phyloP scores from a whole-genome alignment of 192 early-diverging fungal species.

The Pilaira anomala region DNA sequence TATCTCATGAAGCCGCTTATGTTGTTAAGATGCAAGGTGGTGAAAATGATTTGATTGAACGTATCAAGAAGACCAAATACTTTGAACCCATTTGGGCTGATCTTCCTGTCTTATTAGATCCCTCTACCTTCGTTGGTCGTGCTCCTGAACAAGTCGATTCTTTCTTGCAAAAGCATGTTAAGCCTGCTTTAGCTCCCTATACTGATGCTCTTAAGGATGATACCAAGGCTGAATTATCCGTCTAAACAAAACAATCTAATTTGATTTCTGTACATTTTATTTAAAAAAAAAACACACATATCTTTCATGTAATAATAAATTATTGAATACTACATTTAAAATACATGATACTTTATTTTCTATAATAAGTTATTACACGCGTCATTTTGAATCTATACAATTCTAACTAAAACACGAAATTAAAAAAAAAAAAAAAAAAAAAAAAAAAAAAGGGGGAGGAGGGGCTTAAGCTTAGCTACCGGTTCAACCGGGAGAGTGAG shows the following conservation, averaged over 20 bases:
- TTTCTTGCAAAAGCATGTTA: slow-evolving; percentile 81
- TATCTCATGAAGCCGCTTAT: slow-evolving; percentile 87
- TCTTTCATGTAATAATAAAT: too few species aligned
- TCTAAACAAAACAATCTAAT: slow-evolving; percentile 54
- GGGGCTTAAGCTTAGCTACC: too few species aligned
- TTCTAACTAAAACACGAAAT: too few species aligned
- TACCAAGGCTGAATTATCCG: slow-evolving; percentile 67
- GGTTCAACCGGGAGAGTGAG: too few species aligned
- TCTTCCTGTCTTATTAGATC: slow-evolving; percentile 76
- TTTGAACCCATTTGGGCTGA: slow-evolving; percentile 81
- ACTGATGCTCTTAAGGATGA: slow-evolving; percentile 56
- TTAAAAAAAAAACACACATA: too few species aligned
- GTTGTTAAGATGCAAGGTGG: slow-evolving; percentile 90
- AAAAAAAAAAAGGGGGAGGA: too few species aligned
- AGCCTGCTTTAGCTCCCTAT: slow-evolving; percentile 79
- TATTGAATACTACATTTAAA: too few species aligned
- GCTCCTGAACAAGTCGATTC: slow-evolving; percentile 90
- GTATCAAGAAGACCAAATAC: slow-evolving; percentile 78
- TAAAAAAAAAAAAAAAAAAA: too few species aligned
- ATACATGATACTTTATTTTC: too few species aligned
- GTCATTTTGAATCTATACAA: too few species aligned
- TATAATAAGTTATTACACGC: too few species aligned
- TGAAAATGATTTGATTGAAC: slow-evolving; percentile 94
- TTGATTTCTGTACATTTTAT: too few species aligned
- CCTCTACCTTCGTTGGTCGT: slow-evolving; percentile 89